These are phyloP conservation scores for Phaeodactylum tricornutum DNA, from an alignment of 108 stramenopile genomes.

Conservation along the genomic window DNA sequence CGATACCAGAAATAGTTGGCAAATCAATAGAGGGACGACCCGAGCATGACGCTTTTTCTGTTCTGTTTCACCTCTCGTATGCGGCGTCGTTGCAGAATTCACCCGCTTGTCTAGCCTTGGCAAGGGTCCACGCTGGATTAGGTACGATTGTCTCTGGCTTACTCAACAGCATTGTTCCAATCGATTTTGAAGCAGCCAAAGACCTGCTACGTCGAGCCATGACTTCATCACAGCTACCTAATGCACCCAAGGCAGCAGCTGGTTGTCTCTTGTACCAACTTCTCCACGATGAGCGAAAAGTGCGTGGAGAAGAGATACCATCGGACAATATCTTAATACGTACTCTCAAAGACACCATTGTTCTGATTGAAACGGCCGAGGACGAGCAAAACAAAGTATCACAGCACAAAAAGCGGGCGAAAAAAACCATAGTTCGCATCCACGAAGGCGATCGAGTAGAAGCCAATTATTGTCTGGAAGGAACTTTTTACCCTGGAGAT, in stretches of 20 bases:
- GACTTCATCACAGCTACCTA: not conserved
- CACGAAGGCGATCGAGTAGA: slow-evolving; percentile 55
- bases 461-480: slow-evolving; percentile 61
- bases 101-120: slow-evolving; percentile 54
- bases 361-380: slow-evolving; percentile 17
- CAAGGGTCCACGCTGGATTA: slow-evolving; percentile 46
- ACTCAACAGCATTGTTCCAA: slow-evolving; percentile 35
- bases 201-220: slow-evolving; percentile 47
- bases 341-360: slow-evolving; percentile 38
- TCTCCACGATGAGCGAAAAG: slow-evolving; percentile 35
- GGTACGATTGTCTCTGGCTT: slow-evolving; percentile 40
- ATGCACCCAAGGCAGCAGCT: slow-evolving; percentile 49
- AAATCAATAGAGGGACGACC: slow-evolving; percentile 18
- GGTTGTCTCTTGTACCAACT: slow-evolving; percentile 62
- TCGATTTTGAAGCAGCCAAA: slow-evolving; percentile 58
- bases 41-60: slow-evolving; percentile 51
- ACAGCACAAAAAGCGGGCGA: slow-evolving; percentile 16
- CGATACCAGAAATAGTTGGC: slow-evolving; percentile 15
- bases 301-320: slow-evolving; percentile 5
- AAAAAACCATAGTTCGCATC: slow-evolving; percentile 10
- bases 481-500: slow-evolving; percentile 49
- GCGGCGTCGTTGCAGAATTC: slow-evolving; percentile 43
- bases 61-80: slow-evolving; percentile 58
- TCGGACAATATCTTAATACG: slow-evolving; percentile 24
- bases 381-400: slow-evolving; percentile 19